Evolutionary conservation across 805 yeast species (phyloP).

Genomic region (Yarrowia alimentaria): DNA sequence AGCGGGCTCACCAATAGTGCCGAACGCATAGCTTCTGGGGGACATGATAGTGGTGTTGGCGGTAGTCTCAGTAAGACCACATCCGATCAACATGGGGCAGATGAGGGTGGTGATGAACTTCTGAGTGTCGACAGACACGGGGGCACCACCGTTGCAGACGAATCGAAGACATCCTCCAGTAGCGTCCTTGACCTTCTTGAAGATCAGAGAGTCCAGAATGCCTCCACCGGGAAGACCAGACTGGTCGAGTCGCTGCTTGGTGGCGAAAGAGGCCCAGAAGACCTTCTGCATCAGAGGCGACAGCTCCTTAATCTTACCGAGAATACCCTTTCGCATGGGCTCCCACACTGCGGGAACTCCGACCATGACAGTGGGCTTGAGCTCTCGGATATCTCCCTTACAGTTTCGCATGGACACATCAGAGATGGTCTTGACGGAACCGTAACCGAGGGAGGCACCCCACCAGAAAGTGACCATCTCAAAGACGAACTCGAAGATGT

Average conservation of each 20-base stretch:
- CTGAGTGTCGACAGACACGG: constrained; percentile 79
- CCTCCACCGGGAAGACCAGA: constrained; percentile 72
- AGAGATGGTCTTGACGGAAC: constrained; percentile 84
- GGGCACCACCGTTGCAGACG: constrained; percentile 89
- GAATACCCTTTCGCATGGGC: constrained; percentile 85
- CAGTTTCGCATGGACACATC: constrained; percentile 81
- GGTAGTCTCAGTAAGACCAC: constrained; percentile 94
- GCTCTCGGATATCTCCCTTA: constrained; percentile 80
- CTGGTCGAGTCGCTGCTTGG: constrained; percentile 62
- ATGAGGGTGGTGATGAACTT: constrained; percentile 70
- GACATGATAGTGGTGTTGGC: constrained; percentile 78
- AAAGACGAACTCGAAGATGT: constrained; percentile 87
- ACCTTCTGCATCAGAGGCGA: constrained; percentile 69
- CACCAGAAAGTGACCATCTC: constrained; percentile 78
- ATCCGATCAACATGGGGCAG: constrained; percentile 88
- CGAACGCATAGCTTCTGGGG: constrained; percentile 64
- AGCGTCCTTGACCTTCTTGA: constrained; percentile 85
- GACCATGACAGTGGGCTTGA: constrained; percentile 91
- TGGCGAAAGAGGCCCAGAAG: constrained; percentile 83
- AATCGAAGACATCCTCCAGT: constrained; percentile 85
- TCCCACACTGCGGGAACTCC: constrained; percentile 99
- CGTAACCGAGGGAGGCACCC: constrained; percentile 91
- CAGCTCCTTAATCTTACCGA: constrained; percentile 65
- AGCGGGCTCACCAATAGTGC: constrained; percentile 77
- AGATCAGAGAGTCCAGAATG: constrained; percentile 67